Conservation (phyloP, 257 asterid genomes). For the Avicennia marina region DNA sequence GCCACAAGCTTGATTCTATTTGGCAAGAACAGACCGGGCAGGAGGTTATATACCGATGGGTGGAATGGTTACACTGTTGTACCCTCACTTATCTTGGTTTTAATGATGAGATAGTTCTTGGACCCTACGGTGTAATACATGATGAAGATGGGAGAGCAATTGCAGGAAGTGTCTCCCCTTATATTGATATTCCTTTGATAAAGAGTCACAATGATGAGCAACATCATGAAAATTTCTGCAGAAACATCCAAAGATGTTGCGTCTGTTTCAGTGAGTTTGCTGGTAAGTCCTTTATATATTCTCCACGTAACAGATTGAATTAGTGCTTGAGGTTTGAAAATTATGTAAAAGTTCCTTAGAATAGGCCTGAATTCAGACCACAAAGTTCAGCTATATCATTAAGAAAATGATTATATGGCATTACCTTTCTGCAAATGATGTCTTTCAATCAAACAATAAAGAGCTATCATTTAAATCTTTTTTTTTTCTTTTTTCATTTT, state of each 20-base stretch:
- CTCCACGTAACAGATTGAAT: not conserved
- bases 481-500: not conserved
- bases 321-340: slow-evolving; percentile 5
- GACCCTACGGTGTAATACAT: slow-evolving; percentile 39
- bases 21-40: slow-evolving; percentile 75
- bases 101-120: slow-evolving; percentile 62
- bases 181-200: slow-evolving; percentile 59
- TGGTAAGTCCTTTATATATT: slow-evolving; percentile 39
- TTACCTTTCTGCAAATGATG: not conserved
- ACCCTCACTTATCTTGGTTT: slow-evolving; percentile 71
- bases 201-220: slow-evolving; percentile 75
- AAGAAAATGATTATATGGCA: not conserved
- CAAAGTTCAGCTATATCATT: not conserved
- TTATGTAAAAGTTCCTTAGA: not conserved
- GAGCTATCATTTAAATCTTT: not conserved
- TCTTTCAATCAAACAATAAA: not conserved
- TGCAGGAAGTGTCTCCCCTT: slow-evolving; percentile 57
- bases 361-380: slow-evolving; percentile 1
- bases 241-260: slow-evolving; percentile 69
- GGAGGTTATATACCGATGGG: slow-evolving; percentile 88
- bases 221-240: slow-evolving; percentile 54
- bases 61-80: slow-evolving; percentile 67
- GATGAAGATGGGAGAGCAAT: slow-evolving; percentile 66
- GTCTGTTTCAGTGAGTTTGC: slow-evolving; percentile 69
- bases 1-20: slow-evolving; percentile 67